These are phyloP conservation scores for Marchantia polymorpha DNA, from an alignment of 225 moss, liverwort and hornwort genomes.

Conservation along the genomic window DNA sequence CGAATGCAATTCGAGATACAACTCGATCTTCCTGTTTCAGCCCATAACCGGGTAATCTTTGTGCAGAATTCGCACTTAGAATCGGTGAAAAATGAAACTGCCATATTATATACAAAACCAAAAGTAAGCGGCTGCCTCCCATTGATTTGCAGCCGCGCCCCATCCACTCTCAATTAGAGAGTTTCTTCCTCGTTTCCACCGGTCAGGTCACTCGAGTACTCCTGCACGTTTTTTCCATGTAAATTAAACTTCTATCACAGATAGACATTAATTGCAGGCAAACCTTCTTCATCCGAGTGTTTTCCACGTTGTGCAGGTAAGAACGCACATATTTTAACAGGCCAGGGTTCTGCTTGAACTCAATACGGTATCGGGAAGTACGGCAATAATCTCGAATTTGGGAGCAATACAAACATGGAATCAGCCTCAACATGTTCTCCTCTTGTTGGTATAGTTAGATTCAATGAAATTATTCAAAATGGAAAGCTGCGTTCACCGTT, in stretches of 20 bases:
- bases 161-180: not conserved
- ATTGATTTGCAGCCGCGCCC: conserved; percentile 6
- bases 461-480: not conserved
- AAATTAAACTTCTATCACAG: not conserved
- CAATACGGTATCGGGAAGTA: not conserved
- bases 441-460: too few relatives aligned
- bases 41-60: conserved; percentile 6
- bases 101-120: conserved; percentile 6
- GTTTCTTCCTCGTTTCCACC: not conserved
- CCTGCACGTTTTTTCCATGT: not conserved
- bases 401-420: not conserved
- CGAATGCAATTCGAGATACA: conserved; percentile 66
- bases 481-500: not conserved
- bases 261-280: not conserved
- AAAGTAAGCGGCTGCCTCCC: not conserved
- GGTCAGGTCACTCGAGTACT: not conserved
- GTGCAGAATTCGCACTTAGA: not conserved
- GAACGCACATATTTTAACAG: not conserved
- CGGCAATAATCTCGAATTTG: not conserved
- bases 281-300: not conserved
- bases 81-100: not conserved
- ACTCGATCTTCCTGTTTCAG: conserved; percentile 29
- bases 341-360: not conserved
- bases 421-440: too few relatives aligned
- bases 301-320: not conserved